Evolutionary conservation across 306 rosid genomes (phyloP).

Genomic region (Vicia faba): DNA sequence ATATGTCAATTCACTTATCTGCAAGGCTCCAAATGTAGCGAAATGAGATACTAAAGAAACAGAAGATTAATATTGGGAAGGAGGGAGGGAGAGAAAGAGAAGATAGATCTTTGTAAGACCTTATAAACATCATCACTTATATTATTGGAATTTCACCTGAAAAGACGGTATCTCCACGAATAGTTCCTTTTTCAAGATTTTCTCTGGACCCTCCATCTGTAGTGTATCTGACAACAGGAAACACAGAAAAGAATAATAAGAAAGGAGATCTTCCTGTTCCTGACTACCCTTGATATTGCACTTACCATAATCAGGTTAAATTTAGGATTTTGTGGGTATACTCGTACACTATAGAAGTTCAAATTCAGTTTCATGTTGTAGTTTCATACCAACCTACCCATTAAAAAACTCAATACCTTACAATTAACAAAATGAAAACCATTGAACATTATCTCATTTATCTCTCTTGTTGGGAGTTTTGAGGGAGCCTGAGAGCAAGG

Average conservation of each 20-base stretch:
- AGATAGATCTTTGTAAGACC: conserved; percentile 17
- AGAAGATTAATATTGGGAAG: not conserved
- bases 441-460: conserved; percentile 1
- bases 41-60: not conserved
- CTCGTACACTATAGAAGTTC: conserved; percentile 14
- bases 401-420: conserved; percentile 11
- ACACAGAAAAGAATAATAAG: conserved; percentile 27
- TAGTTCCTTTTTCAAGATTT: conserved; percentile 83
- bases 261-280: conserved; percentile 3
- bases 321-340: not conserved
- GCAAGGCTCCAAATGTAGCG: not conserved
- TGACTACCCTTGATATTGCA: conserved; percentile 2
- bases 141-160: conserved; percentile 58
- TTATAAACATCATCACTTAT: conserved; percentile 5
- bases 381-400: conserved; percentile 15
- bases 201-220: conserved; percentile 95
- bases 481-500: not conserved
- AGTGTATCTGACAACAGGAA: conserved; percentile 64
- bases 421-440: not conserved
- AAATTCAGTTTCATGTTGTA: conserved; percentile 27
- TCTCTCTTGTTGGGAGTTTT: not conserved
- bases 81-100: not conserved
- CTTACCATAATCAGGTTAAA: not conserved
- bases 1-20: not conserved
- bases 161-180: conserved; percentile 71